These are phyloP conservation scores for Atkinsonella hypoxylon DNA, from an alignment of 2,329 filamentous ascomycete genomes.

Conservation along the genomic window DNA sequence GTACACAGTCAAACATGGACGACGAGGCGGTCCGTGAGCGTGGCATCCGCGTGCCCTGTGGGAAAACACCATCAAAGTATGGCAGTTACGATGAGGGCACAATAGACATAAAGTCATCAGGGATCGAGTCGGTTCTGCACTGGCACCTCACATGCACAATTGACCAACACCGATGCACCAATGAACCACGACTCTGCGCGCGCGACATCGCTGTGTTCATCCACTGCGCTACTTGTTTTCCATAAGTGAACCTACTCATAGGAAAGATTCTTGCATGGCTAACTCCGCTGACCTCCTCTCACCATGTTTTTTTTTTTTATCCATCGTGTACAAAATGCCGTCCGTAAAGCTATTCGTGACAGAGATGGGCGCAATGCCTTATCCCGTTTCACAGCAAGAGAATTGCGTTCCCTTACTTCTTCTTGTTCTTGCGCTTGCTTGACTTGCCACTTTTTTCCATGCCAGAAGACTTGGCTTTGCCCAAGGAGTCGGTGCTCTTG, in stretches of 20 bases:
- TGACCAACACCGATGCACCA: neutral
- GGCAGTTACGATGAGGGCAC: slow-evolving; percentile 12
- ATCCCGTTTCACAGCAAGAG: neutral
- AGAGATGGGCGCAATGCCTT: neutral
- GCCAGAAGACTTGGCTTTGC: slow-evolving; percentile 38
- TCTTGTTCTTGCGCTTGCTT: slow-evolving; percentile 9
- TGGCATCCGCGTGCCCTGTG: slow-evolving; percentile 20
- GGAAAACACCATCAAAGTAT: slow-evolving; percentile 16
- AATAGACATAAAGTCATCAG: neutral
- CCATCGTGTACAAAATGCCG: slow-evolving; percentile 1
- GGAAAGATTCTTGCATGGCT: neutral
- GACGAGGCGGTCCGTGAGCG: slow-evolving; percentile 22
- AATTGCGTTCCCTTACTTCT: neutral
- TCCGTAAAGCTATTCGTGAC: neutral
- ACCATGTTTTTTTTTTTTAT: neutral
- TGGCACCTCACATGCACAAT: neutral
- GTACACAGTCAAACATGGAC: slow-evolving; percentile 27
- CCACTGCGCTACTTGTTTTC: neutral
- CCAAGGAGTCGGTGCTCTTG: slow-evolving; percentile 45
- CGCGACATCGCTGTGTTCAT: neutral
- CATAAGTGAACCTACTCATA: neutral
- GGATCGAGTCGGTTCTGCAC: neutral
- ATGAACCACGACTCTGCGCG: neutral
- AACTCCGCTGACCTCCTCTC: neutral
- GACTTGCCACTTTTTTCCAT: slow-evolving; percentile 24